These are phyloP conservation scores for Glebionis coronaria DNA, from an alignment of 129 eudicot species.

Conservation along the genomic window DNA sequence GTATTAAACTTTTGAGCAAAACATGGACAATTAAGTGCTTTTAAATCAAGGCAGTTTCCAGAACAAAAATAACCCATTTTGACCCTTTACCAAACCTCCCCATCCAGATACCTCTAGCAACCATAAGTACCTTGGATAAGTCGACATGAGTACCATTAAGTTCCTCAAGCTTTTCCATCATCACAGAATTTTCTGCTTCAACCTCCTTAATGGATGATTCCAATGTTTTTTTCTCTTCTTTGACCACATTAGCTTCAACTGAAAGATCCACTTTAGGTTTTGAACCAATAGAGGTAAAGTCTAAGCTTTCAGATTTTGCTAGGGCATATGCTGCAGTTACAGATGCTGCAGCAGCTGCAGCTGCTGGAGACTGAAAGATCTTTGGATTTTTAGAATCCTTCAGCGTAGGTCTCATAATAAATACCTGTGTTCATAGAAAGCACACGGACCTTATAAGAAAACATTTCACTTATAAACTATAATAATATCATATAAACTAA, in stretches of 20 bases:
- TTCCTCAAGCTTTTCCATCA: slow-evolving; percentile 70
- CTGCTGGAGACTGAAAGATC: slow-evolving; percentile 88
- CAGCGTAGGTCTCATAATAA: slow-evolving; percentile 74
- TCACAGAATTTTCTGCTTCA: slow-evolving; percentile 47
- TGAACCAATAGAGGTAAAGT: slow-evolving; percentile 31
- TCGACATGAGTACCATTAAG: slow-evolving; percentile 52
- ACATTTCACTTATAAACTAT: slow-evolving; percentile 12
- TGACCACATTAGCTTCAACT: slow-evolving; percentile 35
- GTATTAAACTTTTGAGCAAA: not conserved
- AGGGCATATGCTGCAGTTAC: slow-evolving; percentile 92
- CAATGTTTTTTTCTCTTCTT: slow-evolving; percentile 63
- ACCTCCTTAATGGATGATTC: slow-evolving; percentile 57
- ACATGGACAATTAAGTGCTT: not conserved
- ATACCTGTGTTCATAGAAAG: slow-evolving; percentile 43
- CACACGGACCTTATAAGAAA: slow-evolving; percentile 14
- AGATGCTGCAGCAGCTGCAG: slow-evolving; percentile 99
- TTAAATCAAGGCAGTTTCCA: not conserved
- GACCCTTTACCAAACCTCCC: not conserved
- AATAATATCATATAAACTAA: slow-evolving; percentile 2
- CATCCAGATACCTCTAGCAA: not conserved
- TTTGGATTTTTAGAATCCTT: slow-evolving; percentile 56
- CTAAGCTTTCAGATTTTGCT: slow-evolving; percentile 53
- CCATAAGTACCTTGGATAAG: slow-evolving; percentile 62
- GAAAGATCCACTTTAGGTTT: slow-evolving; percentile 51
- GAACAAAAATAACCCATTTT: not conserved